These are phyloP conservation scores for Oryza meridionalis DNA, from an alignment of 176 grass and related monocot species.

Conservation along the genomic window DNA sequence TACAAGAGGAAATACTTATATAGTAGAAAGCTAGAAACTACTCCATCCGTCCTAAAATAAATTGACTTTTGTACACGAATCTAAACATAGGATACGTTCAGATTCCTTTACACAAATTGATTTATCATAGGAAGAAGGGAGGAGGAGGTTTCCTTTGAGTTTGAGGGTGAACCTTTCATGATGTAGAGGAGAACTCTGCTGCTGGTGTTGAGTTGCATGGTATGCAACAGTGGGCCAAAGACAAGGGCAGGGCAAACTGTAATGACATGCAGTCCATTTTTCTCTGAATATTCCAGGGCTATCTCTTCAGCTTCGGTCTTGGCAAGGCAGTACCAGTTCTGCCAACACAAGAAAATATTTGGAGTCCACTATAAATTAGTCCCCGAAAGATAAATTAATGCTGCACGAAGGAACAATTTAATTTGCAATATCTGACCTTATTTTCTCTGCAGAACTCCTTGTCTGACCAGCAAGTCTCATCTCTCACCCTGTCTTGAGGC, in stretches of 20 bases:
- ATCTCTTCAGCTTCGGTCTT: conserved; percentile 54
- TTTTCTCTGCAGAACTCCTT: background rate
- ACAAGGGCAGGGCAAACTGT: conserved; percentile 30
- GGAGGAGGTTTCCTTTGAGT: background rate
- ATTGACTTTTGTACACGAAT: too few relatives aligned
- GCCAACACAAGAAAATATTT: background rate
- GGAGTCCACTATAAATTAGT: background rate
- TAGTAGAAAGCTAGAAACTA: background rate
- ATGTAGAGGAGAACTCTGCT: conserved; percentile 30
- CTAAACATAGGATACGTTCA: too few relatives aligned
- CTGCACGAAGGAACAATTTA: too few relatives aligned
- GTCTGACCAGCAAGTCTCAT: conserved; percentile 46
- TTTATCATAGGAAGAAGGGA: too few relatives aligned
- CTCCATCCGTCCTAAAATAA: too few relatives aligned
- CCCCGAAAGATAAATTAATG: too few relatives aligned
- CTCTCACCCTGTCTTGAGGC: conserved; percentile 31
- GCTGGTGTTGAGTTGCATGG: conserved; percentile 34
- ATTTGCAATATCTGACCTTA: conserved; percentile 14
- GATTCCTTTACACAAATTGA: too few relatives aligned
- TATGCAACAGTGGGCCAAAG: conserved; percentile 45
- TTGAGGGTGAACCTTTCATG: conserved; percentile 3
- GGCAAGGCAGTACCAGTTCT: conserved; percentile 52
- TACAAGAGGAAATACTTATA: background rate
- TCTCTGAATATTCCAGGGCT: conserved; percentile 39
- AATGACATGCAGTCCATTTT: conserved; percentile 40